Evolutionary conservation across 495 filamentous ascomycete genomes (phyloP).

Genomic region (Terfezia claveryi): DNA sequence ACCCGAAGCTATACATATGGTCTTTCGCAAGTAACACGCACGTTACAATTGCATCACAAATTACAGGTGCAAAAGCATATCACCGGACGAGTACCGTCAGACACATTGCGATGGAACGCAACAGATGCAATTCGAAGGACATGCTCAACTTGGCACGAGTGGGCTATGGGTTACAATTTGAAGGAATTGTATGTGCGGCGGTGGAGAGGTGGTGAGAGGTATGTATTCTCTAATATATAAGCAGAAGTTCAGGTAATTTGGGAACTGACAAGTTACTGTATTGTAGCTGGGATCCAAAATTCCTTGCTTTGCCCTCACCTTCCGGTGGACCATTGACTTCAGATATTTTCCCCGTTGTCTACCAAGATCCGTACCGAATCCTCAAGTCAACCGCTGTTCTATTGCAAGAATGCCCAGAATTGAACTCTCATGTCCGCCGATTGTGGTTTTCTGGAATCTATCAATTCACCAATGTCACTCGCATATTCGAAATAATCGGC

Average conservation of each 20-base stretch:
- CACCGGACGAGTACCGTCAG: conserved; percentile 26
- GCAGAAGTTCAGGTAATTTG: no score
- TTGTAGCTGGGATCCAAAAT: background rate
- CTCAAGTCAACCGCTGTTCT: conserved; percentile 27
- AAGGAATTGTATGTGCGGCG: conserved; percentile 27
- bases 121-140: conserved; percentile 26
- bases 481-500: conserved; percentile 25
- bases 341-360: conserved; percentile 25
- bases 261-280: background rate
- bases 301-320: background rate
- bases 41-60: conserved; percentile 18
- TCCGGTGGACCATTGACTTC: conserved; percentile 22
- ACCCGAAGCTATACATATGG: conserved; percentile 28
- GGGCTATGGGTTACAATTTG: conserved; percentile 28
- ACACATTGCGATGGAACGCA: conserved; percentile 28
- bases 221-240: background rate
- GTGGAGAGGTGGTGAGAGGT: conserved; percentile 31
- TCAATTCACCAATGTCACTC: conserved; percentile 24
- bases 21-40: conserved; percentile 26
- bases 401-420: conserved; percentile 22
- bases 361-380: conserved; percentile 29
- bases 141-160: conserved; percentile 30
- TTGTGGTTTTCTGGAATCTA: conserved; percentile 36
- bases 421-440: conserved; percentile 27
- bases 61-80: conserved; percentile 26